phyloP scores from a whole-genome alignment of 306 rosid genomes.

The Lagenaria siceraria region DNA sequence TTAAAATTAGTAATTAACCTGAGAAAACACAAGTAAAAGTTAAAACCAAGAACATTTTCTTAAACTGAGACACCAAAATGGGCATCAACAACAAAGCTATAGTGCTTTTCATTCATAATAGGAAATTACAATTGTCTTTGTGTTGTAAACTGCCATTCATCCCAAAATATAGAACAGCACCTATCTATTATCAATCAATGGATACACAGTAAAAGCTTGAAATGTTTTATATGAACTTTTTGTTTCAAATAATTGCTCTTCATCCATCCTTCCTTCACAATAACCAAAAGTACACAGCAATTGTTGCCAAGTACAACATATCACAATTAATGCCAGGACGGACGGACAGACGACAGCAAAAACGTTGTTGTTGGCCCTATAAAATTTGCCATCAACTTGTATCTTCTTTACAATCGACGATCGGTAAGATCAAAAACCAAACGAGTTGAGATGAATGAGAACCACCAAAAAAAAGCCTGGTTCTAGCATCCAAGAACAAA shows the following conservation, averaged over 20 bases:
- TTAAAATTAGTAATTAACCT: too few species aligned
- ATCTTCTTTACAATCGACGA: slow-evolving; percentile 15
- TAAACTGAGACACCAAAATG: not conserved
- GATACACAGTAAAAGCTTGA: slow-evolving; percentile 12
- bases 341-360: not conserved
- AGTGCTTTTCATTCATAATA: not conserved
- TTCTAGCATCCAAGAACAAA: slow-evolving; percentile 81
- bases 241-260: slow-evolving; percentile 11
- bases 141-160: slow-evolving; percentile 25
- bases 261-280: not conserved
- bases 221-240: slow-evolving; percentile 24
- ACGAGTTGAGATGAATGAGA: not conserved
- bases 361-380: slow-evolving; percentile 1
- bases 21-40: too few species aligned
- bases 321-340: not conserved
- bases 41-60: too few species aligned
- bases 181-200: slow-evolving; percentile 13
- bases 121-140: slow-evolving; percentile 22
- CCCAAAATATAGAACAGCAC: slow-evolving; percentile 27
- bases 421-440: slow-evolving; percentile 9
- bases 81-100: not conserved
- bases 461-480: not conserved
- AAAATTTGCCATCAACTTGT: slow-evolving; percentile 9
- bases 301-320: not conserved
- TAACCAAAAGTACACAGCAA: not conserved